Conservation (phyloP, 495 filamentous ascomycete species). For the Aspergillus baeticus region DNA sequence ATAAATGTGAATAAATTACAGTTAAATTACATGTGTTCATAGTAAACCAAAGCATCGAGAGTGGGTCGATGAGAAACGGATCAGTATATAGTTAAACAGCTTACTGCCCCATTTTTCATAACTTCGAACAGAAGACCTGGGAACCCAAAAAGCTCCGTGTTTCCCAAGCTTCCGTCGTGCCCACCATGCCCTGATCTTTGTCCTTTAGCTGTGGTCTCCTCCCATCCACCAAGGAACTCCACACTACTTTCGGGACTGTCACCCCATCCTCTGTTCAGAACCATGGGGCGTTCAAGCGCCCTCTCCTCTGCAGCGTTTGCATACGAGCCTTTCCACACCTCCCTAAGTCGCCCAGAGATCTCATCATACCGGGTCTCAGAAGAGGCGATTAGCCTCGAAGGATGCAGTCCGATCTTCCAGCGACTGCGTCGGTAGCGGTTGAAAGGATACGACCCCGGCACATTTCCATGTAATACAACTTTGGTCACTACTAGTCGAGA, state of each 20-base stretch:
- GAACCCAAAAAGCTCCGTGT: slow-evolving; percentile 89
- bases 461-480: slow-evolving; percentile 85
- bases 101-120: slow-evolving; percentile 86
- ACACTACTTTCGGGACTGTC: slow-evolving; percentile 89
- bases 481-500: slow-evolving; percentile 81
- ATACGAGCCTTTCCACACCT: slow-evolving; percentile 71
- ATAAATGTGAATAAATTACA: background rate
- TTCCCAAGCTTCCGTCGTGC: slow-evolving; percentile 62
- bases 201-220: slow-evolving; percentile 62
- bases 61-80: no score
- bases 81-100: slow-evolving; percentile 85
- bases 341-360: slow-evolving; percentile 61
- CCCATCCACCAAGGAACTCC: slow-evolving; percentile 87
- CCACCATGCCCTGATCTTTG: slow-evolving; percentile 38
- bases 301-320: slow-evolving; percentile 59
- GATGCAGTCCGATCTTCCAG: slow-evolving; percentile 70
- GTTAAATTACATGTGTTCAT: background rate
- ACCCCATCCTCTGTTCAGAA: slow-evolving; percentile 85
- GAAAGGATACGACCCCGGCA: slow-evolving; percentile 94
- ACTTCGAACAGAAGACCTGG: slow-evolving; percentile 95
- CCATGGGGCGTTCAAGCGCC: slow-evolving; percentile 73
- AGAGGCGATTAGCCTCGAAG: slow-evolving; percentile 40
- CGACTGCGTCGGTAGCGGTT: slow-evolving; percentile 88
- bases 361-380: slow-evolving; percentile 79
- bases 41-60: no score